Evolutionary conservation across 2,329 filamentous ascomycete genomes (phyloP).

Genomic region (Penicillium brevicompactum): DNA sequence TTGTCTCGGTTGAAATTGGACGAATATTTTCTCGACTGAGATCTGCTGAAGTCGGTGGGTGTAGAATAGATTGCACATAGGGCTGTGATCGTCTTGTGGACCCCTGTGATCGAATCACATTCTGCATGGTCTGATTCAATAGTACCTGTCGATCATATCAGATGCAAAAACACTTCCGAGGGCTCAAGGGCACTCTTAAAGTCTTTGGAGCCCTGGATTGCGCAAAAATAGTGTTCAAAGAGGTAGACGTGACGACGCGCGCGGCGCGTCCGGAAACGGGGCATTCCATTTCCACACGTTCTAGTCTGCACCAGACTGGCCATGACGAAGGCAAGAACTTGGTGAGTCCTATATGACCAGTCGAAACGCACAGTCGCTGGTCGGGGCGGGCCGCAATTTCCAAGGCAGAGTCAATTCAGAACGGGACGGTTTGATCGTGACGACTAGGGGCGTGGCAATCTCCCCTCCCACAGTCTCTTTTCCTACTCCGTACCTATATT

Average conservation of each 20-base stretch:
- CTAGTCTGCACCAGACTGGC: neutral
- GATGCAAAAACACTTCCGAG: neutral
- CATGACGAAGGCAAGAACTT: neutral
- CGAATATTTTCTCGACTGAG: neutral
- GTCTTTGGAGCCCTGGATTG: no score
- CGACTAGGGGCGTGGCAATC: neutral
- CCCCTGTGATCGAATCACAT: neutral
- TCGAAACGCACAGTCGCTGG: neutral
- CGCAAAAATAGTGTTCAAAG: neutral
- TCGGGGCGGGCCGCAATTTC: conserved; percentile 5
- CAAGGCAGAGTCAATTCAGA: conserved; percentile 6
- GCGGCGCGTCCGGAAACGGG: neutral
- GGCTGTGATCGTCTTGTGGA: conserved; percentile 6
- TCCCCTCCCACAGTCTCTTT: neutral
- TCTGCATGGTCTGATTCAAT: neutral
- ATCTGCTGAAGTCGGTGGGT: neutral
- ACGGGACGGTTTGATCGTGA: conserved; percentile 9
- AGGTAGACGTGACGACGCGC: neutral
- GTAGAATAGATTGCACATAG: neutral
- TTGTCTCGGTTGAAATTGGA: no score
- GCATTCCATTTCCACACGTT: no score
- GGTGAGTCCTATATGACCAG: conserved; percentile 1
- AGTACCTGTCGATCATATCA: conserved; percentile 6
- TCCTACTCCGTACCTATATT: neutral
- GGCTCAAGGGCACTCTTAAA: no score